Conservation (phyloP, 352 stramenopile genomes). For the Phytophthora parvispora region DNA sequence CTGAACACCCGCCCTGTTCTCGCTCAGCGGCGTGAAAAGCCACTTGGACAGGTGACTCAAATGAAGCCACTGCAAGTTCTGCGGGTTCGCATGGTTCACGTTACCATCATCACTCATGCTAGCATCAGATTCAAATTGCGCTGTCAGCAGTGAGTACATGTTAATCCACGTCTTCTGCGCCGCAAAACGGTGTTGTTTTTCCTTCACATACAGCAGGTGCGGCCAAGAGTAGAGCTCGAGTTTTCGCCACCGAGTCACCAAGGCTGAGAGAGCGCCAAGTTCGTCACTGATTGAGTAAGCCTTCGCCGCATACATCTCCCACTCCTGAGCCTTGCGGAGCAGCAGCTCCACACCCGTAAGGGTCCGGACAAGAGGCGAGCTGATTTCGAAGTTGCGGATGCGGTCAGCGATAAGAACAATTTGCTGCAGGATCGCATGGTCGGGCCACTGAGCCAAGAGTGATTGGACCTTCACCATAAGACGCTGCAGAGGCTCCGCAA, state of each 20-base stretch:
- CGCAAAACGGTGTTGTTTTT: slow-evolving; percentile 76
- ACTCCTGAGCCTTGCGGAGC: slow-evolving; percentile 98
- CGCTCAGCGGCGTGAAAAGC: slow-evolving; percentile 58
- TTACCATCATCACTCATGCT: slow-evolving; percentile 15
- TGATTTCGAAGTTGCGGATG: slow-evolving; percentile 91
- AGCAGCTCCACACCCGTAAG: slow-evolving; percentile 97
- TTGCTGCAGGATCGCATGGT: slow-evolving; percentile 97
- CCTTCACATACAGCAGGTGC: slow-evolving; percentile 93
- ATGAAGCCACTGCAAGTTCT: slow-evolving; percentile 71
- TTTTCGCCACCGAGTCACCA: slow-evolving; percentile 98
- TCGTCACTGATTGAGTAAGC: slow-evolving; percentile 94
- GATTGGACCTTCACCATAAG: slow-evolving; percentile 93
- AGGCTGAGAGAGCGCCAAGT: slow-evolving; percentile 91
- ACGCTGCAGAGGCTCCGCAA: slow-evolving; percentile 87
- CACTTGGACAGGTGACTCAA: slow-evolving; percentile 70
- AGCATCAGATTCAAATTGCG: slow-evolving; percentile 71
- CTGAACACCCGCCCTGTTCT: slow-evolving; percentile 19
- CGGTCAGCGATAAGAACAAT: slow-evolving; percentile 93
- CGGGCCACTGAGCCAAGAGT: slow-evolving; percentile 96
- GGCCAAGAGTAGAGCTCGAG: slow-evolving; percentile 99
- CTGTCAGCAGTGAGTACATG: slow-evolving; percentile 91
- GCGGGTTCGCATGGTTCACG: slow-evolving; percentile 9
- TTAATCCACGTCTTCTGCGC: slow-evolving; percentile 91
- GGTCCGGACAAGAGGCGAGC: slow-evolving; percentile 89
- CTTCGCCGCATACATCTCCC: slow-evolving; percentile 97